phyloP scores from a whole-genome alignment of 2,329 filamentous ascomycete species.

The Botrytis fabae region DNA sequence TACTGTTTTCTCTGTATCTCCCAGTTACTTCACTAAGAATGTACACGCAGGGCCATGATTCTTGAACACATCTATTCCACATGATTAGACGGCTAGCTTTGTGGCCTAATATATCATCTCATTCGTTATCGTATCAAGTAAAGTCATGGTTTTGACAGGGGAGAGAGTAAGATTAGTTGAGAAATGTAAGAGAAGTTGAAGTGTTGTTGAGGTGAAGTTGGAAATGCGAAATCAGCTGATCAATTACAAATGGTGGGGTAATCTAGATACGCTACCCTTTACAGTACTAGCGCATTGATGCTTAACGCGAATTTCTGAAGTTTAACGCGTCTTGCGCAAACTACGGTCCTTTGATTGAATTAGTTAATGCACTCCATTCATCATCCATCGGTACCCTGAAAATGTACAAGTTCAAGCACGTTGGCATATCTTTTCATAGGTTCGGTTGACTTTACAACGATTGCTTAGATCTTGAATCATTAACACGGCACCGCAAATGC shows the following conservation, averaged over 20 bases:
- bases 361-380: background rate
- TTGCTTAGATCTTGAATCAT: background rate
- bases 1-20: background rate
- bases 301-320: background rate
- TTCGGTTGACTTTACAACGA: background rate
- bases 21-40: background rate
- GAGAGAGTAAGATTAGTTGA: background rate
- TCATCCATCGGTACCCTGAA: background rate
- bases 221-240: constrained; percentile 15
- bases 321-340: constrained; percentile 14
- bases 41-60: background rate
- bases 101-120: background rate
- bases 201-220: constrained; percentile 8
- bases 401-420: background rate
- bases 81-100: background rate
- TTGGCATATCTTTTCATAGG: background rate
- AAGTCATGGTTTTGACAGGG: background rate
- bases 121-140: background rate
- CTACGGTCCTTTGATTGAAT: background rate
- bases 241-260: background rate
- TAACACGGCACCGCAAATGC: constrained; percentile 24
- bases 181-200: background rate
- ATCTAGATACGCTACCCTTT: background rate
- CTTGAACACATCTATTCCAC: background rate
- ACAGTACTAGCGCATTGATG: background rate